Percentiles rank a stretch among this genome's conserved stretches.
Evolutionary conservation across 2,329 filamentous ascomycete genomes (phyloP).

Genomic region (Stemphylium beticola): DNA sequence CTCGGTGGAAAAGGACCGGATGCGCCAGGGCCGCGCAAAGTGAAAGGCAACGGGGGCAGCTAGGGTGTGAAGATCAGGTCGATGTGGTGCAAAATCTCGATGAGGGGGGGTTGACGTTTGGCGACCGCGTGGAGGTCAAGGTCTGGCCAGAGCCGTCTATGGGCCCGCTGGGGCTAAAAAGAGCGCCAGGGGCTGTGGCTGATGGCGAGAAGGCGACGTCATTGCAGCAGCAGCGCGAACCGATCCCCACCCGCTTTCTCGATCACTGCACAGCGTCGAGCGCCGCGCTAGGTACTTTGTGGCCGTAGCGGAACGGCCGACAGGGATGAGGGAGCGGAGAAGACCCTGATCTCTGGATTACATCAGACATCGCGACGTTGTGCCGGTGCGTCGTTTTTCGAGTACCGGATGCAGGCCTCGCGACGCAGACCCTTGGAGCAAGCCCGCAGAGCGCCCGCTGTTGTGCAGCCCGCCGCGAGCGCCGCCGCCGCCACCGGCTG

Average conservation of each 20-base stretch:
- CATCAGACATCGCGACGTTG: constrained; percentile 28
- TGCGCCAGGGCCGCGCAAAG: constrained; percentile 3
- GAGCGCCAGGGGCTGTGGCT: constrained; percentile 25
- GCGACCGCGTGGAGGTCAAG: constrained; percentile 16
- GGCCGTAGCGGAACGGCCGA: constrained; percentile 5
- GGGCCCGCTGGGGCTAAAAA: constrained; percentile 3
- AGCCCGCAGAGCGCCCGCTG: constrained; percentile 1
- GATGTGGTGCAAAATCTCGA: constrained; percentile 24
- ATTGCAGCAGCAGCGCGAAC: not conserved
- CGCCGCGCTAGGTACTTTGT: constrained; percentile 1
- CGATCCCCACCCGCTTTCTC: constrained; percentile 25
- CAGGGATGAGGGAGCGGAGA: constrained; percentile 12
- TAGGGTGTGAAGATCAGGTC: constrained; percentile 9
- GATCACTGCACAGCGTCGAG: constrained; percentile 18
- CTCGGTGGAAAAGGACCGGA: constrained; percentile 8
- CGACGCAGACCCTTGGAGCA: constrained; percentile 9
- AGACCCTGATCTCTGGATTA: constrained; percentile 34
- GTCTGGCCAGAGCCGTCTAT: constrained; percentile 16
- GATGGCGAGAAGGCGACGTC: constrained; percentile 23
- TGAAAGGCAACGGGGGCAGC: constrained; percentile 10
- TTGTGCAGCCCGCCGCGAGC: not conserved
- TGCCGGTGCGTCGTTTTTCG: constrained; percentile 16
- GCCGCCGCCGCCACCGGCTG: not conserved
- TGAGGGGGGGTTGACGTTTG: constrained; percentile 20
- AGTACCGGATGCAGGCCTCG: constrained; percentile 19